These are phyloP conservation scores for Clavispora asparagi DNA, from an alignment of 805 yeast species.

Conservation along the genomic window DNA sequence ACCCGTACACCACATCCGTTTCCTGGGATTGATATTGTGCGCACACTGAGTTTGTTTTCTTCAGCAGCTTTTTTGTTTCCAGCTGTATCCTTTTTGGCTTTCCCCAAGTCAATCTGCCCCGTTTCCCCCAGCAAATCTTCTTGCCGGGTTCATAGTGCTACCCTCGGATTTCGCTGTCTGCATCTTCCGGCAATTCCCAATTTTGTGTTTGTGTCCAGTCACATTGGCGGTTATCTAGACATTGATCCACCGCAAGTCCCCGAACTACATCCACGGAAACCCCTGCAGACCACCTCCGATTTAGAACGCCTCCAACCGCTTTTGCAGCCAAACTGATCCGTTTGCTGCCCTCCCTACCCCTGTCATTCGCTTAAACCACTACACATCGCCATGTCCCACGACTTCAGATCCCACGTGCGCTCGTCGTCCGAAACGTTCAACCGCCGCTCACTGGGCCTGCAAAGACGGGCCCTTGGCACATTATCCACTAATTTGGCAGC, in stretches of 20 bases:
- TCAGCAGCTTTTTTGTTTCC: constrained; percentile 1
- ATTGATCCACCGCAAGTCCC: background rate
- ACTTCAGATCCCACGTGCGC: constrained; percentile 9
- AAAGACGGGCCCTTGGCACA: constrained; percentile 11
- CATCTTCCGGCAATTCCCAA: background rate
- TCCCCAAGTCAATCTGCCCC: background rate
- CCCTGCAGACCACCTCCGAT: background rate
- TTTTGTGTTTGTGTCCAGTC: background rate
- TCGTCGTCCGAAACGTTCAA: constrained; percentile 9
- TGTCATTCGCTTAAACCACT: constrained; percentile 1
- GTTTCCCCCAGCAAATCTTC: background rate
- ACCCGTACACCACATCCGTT: constrained; percentile 1
- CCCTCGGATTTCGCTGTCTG: background rate
- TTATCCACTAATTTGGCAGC: constrained; percentile 14
- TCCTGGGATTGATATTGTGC: background rate
- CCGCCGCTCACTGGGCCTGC: constrained; percentile 10
- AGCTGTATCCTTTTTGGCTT: background rate
- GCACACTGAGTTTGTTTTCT: background rate
- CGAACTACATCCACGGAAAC: background rate
- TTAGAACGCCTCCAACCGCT: no score
- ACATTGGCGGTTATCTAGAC: background rate
- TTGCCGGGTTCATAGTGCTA: background rate
- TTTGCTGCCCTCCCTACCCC: background rate
- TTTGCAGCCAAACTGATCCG: background rate
- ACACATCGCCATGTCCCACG: constrained; percentile 1